Evolutionary conservation across 345 rosid species (phyloP), one percentile per base, ranked within the genome.

Genomic region (Noccaea caerulescens): DNA sequence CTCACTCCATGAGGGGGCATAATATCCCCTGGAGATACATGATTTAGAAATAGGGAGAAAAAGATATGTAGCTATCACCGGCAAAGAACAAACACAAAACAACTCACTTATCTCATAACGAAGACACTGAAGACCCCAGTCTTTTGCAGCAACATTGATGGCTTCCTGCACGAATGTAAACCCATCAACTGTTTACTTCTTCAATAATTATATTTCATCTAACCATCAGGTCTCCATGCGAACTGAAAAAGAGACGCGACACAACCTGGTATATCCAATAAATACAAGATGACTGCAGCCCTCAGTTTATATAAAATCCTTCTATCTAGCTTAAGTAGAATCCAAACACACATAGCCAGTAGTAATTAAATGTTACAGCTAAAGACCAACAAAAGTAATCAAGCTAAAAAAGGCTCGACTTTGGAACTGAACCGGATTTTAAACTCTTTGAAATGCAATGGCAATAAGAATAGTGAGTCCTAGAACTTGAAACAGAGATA

Each of bases 41-140:
- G 38, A 11, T 41, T 58, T 60, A 71, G 52, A 53, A 41, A 43
- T 11, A 70, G 58, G 69, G 12, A 77, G 61, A 32, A 32, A 66
- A 62, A 39, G 30, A 16, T n/a, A 57, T 32, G 18, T 6, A 65
- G 46, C 51, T n/a, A 56, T 39, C 39, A 34, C 62, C 9, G 5
- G 8, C 4, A 38, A 61, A 42, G 23, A 45, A 8, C 20, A 67
- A 68, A 54, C 57, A 77, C 11, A 13, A 33, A 59, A 33, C 44
- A 41, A 79, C 96, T 83, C 62, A 92, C 99, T 85, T 69, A 95
- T 95, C 77, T 95, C 99, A 75, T 95, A 95, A 47, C 99, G 94
- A 39, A 92, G 98, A 72, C 99, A 92, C 78, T 80, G 82, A 52
- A 95, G 88, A 69, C 98, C 98, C 98, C 99, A 95, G 72, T 87